These are phyloP conservation scores for Stipa capillata DNA, from an alignment of 176 grass and related monocot genomes.

Conservation along the genomic window DNA sequence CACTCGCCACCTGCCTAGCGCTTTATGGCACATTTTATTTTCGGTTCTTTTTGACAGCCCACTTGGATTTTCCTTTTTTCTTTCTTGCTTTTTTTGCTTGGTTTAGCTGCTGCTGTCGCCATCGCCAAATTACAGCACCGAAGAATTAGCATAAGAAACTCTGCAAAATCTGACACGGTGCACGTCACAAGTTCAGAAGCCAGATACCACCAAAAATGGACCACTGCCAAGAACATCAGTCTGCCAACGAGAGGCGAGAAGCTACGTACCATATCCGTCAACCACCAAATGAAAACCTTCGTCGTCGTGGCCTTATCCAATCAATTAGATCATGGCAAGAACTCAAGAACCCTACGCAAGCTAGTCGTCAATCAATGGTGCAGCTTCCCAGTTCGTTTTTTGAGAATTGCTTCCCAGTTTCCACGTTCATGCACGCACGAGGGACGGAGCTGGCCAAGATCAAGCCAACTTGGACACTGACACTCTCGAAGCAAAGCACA, in stretches of 20 bases:
- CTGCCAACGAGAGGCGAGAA: neutral
- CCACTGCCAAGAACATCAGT: neutral
- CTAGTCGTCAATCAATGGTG: neutral
- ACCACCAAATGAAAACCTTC: neutral
- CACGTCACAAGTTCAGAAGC: neutral
- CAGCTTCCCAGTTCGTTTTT: neutral
- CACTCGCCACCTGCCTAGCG: no score
- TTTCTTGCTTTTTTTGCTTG: neutral
- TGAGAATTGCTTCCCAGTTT: no score
- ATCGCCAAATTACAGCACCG: neutral
- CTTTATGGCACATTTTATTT: no score
- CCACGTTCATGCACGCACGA: neutral
- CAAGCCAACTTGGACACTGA: constrained; percentile 5
- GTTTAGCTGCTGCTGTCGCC: neutral
- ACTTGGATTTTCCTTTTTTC: neutral
- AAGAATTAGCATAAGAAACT: neutral
- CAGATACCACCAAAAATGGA: neutral
- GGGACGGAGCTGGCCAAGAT: neutral
- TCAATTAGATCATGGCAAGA: neutral
- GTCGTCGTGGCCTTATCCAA: neutral
- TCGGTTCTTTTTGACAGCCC: neutral
- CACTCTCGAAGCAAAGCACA: neutral
- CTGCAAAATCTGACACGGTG: neutral
- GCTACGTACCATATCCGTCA: neutral
- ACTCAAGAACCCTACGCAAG: neutral